phyloP scores from a whole-genome alignment of 2,329 filamentous ascomycete genomes.

The Lomentospora prolificans region DNA sequence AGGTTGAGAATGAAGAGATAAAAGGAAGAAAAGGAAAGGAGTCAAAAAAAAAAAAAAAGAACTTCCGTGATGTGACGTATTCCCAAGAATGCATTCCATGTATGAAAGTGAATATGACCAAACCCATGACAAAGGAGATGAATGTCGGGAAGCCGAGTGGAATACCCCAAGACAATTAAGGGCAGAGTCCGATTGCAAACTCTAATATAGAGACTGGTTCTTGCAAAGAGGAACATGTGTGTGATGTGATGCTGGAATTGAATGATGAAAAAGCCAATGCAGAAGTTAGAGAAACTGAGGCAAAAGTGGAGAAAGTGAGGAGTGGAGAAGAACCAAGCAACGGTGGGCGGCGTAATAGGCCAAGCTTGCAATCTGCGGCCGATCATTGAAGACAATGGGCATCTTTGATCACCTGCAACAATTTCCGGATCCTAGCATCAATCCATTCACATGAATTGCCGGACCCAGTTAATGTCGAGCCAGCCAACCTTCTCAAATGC shows the following conservation, averaged over 20 bases:
- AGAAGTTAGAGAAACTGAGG: not conserved
- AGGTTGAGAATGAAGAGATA: constrained; percentile 7
- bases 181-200: no score
- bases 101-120: not conserved
- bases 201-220: no score
- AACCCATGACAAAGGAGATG: not conserved
- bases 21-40: constrained; percentile 11
- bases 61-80: constrained; percentile 18
- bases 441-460: constrained; percentile 8
- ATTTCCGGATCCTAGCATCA: no score
- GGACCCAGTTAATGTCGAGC: constrained; percentile 50
- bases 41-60: no score
- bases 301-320: not conserved
- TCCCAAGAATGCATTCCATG: not conserved
- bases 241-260: no score
- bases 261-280: no score
- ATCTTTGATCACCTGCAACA: no score
- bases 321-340: no score
- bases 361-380: not conserved
- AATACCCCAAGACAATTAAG: no score
- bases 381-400: not conserved
- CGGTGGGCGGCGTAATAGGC: not conserved
- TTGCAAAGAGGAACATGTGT: no score
- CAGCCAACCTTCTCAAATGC: constrained; percentile 82
- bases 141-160: not conserved